Evolutionary conservation across 1,284 basidiomycete genomes (phyloP).

Genomic region (Ustilago bromivora): DNA sequence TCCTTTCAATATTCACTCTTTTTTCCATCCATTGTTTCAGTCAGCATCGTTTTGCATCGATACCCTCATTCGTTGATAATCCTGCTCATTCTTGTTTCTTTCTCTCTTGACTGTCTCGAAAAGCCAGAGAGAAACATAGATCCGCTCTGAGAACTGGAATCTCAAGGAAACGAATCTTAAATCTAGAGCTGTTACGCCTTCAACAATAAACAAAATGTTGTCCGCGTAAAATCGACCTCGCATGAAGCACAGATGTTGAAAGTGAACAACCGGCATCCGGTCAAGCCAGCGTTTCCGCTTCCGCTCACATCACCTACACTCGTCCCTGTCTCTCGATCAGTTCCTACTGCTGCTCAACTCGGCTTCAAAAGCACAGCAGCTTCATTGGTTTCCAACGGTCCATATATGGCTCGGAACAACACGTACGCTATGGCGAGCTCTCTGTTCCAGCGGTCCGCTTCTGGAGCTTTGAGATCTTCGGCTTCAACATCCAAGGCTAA

Average conservation of each 20-base stretch:
- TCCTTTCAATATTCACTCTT: neutral
- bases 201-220: neutral
- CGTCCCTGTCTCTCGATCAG: neutral
- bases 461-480: conserved; percentile 3
- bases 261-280: neutral
- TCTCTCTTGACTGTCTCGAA: neutral
- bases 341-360: neutral
- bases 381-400: neutral
- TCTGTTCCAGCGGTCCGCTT: conserved; percentile 7
- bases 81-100: neutral
- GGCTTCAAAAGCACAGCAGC: neutral
- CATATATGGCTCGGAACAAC: too few species aligned
- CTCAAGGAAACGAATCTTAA: neutral
- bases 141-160: too few species aligned
- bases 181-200: neutral
- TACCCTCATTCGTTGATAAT: neutral
- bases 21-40: neutral
- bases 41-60: neutral
- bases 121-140: neutral
- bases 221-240: neutral
- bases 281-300: neutral
- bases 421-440: conserved; percentile 21
- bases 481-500: conserved; percentile 12
- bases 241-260: neutral
- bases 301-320: neutral